Evolutionary conservation across 2,329 filamentous ascomycete species (phyloP), one percentile per base, ranked within the genome.

Genomic region (Volutella citrinella): DNA sequence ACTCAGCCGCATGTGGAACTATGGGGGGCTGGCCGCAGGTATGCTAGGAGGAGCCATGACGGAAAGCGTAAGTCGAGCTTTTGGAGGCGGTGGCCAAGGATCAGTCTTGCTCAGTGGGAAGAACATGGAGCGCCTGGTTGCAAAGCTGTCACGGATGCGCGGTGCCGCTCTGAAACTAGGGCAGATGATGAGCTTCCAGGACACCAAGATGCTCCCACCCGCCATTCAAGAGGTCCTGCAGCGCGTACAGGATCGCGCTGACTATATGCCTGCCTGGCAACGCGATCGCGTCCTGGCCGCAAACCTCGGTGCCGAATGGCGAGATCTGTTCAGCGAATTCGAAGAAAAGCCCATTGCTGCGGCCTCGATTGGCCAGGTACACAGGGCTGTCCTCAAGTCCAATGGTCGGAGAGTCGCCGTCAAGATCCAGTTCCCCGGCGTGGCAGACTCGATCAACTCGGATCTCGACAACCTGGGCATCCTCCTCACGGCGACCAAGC

Each of bases 101-200:
- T 95, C 90, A 2, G 70, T 95, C 8, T 80, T 98, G 66, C 77
- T 98, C 36, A 97, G 87, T 60, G 76, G 87, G 6, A 81, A 73
- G 9, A 98, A 98, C 55, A 89, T 97, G 77, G 90, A 97, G 58
- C 78, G 94, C 29, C 74, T 98, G 8, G 93, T 98, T 3, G 74
- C 87, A 6, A 96, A 94, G 61, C 74, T 98, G 4, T 97, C 91
- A 4, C 84, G 87, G 15, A 98, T 98, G 93, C 80, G 93, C 53
- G 93, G 93, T 22, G 94, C 93, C 6, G 93, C 93, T n/a, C 70
- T 98, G 25, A 98, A 98, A 66, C 66, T 98, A 17, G 94, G 93
- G 1, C 93, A 98, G 67, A 93, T 97, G 85, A 84, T 98, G 72
- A 96, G 89, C 60, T 93, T 98, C 56, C 93, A 98, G 69, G 93